phyloP scores from a whole-genome alignment of 352 stramenopile genomes.

The Globisporangium camurandrum region DNA sequence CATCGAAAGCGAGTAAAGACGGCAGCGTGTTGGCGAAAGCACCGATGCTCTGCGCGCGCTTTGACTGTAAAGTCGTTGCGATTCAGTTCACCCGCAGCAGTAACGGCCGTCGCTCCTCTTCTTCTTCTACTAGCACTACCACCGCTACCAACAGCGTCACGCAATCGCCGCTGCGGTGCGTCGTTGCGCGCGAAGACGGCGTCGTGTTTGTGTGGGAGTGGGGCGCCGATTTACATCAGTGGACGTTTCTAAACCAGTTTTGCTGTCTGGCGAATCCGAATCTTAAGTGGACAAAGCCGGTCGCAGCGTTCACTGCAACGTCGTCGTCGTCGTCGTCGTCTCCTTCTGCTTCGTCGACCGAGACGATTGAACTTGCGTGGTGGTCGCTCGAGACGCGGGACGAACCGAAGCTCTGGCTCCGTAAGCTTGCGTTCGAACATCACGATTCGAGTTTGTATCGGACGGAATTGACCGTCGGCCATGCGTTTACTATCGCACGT shows the following conservation, averaged over 20 bases:
- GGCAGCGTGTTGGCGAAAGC: conserved; percentile 52
- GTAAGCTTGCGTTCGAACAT: conserved; percentile 67
- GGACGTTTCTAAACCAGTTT: conserved; percentile 78
- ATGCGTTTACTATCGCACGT: conserved; percentile 38
- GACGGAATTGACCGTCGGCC: conserved; percentile 70
- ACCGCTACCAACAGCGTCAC: not conserved
- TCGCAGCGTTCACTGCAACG: conserved; percentile 46
- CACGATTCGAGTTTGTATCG: conserved; percentile 59
- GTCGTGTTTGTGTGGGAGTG: conserved; percentile 83
- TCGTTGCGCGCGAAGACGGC: conserved; percentile 71
- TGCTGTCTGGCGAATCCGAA: conserved; percentile 79
- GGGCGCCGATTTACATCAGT: conserved; percentile 66
- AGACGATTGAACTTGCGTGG: conserved; percentile 60
- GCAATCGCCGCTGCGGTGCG: conserved; percentile 42
- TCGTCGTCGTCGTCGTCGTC: too few relatives aligned
- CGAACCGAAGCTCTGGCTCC: conserved; percentile 55
- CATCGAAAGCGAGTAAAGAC: conserved; percentile 43
- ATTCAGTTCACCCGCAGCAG: conserved; percentile 54
- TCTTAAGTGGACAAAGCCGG: conserved; percentile 69
- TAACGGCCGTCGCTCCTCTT: conserved; percentile 13
- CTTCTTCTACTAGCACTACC: too few relatives aligned
- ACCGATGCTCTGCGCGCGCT: conserved; percentile 61
- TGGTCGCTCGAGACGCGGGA: conserved; percentile 62
- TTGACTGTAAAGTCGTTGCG: conserved; percentile 60
- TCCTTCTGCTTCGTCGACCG: conserved; percentile 29